Percentiles rank a stretch among this genome's conserved stretches.
Evolutionary conservation across 352 stramenopile genomes (phyloP).

Genomic region (Phytophthora colocasiae): DNA sequence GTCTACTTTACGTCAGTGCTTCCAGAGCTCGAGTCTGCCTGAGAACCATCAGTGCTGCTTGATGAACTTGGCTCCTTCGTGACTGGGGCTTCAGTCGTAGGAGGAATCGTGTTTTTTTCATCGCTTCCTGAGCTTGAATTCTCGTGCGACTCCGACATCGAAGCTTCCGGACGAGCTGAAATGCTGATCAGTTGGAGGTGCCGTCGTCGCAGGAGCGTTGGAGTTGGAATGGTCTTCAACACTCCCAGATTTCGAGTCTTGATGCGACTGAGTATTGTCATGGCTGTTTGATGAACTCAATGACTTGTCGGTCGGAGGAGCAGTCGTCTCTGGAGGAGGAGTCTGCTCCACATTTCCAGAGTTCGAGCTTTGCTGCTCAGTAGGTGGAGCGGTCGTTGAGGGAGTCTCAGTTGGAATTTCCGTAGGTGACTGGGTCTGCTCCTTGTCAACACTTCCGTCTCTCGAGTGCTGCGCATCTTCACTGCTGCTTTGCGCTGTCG

Average conservation of each 20-base stretch:
- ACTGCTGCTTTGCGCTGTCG: slow-evolving; percentile 1
- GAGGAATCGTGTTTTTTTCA: slow-evolving; percentile 1
- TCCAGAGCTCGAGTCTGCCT: slow-evolving; percentile 9
- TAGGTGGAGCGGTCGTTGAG: slow-evolving; percentile 3
- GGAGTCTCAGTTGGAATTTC: slow-evolving; percentile 1
- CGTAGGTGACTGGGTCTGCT: slow-evolving; percentile 6
- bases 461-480: slow-evolving; percentile 9
- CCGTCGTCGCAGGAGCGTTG: slow-evolving; percentile 1
- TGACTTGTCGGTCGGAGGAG: not conserved
- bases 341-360: not conserved
- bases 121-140: slow-evolving; percentile 5
- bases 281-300: not conserved
- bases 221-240: not conserved
- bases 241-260: slow-evolving; percentile 3
- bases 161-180: not conserved
- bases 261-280: not conserved
- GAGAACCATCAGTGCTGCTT: not conserved
- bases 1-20: slow-evolving; percentile 11
- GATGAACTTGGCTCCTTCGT: not conserved
- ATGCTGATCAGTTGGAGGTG: slow-evolving; percentile 1
- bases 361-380: not conserved
- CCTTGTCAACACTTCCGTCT: not conserved
- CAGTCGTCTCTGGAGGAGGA: not conserved
- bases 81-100: slow-evolving; percentile 2
- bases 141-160: not conserved